A percentile compares a stretch with the other conserved stretches of the same genome.
Evolutionary conservation across 345 rosid genomes (phyloP).

Genomic region (Camelina hispida): DNA sequence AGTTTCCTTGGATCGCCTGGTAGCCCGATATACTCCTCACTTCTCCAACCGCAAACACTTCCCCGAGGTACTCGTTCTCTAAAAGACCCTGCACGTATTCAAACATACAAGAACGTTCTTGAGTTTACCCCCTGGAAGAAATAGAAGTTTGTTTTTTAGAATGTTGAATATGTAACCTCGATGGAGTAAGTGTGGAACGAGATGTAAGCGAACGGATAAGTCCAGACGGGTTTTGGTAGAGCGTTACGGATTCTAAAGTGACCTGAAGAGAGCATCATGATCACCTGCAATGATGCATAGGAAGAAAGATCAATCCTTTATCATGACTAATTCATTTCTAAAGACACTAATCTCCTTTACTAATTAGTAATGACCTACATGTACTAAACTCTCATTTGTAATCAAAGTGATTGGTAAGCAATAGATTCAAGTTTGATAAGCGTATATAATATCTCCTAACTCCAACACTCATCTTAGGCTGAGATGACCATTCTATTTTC

Average conservation of each 20-base stretch:
- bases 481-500: not conserved
- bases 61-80: constrained; percentile 91
- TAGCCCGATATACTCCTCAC: constrained; percentile 88
- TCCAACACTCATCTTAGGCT: not conserved
- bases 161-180: constrained; percentile 57
- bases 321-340: not conserved
- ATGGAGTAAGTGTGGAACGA: constrained; percentile 92
- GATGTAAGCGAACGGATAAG: constrained; percentile 83
- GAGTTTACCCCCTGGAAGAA: not conserved
- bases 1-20: constrained; percentile 71
- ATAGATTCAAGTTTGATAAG: not conserved
- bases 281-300: constrained; percentile 59
- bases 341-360: constrained; percentile 14
- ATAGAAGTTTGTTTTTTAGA: not conserved
- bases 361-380: not conserved
- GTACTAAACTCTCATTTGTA: constrained; percentile 2
- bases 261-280: constrained; percentile 98
- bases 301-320: constrained; percentile 10
- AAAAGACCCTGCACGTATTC: constrained; percentile 67
- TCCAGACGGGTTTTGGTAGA: constrained; percentile 86
- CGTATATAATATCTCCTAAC: not conserved
- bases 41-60: constrained; percentile 87
- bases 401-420: constrained; percentile 8
- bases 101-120: constrained; percentile 2
- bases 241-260: constrained; percentile 87